Conservation (phyloP, 441 rosid species). For the Geranium incanum region DNA sequence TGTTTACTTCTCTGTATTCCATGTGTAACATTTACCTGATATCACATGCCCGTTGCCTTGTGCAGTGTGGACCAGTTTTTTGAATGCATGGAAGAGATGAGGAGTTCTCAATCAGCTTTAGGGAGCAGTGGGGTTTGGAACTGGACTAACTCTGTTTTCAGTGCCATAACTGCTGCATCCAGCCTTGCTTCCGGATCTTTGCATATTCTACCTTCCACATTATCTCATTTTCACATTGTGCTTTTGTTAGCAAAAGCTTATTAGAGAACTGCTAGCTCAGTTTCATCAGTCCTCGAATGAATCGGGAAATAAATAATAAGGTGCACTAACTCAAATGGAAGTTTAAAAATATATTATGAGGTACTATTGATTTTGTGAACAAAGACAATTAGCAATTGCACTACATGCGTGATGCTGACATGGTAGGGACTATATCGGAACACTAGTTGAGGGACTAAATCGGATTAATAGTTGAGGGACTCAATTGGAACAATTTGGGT, state of each 20-base stretch:
- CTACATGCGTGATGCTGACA: neutral
- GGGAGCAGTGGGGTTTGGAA: conserved; percentile 97
- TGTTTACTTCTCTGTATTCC: neutral
- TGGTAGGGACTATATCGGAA: neutral
- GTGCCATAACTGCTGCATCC: conserved; percentile 96
- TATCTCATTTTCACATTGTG: conserved; percentile 9
- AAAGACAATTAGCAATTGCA: neutral
- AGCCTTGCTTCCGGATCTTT: conserved; percentile 97
- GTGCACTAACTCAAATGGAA: neutral
- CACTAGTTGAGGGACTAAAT: no score
- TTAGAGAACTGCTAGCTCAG: neutral
- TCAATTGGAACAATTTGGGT: neutral
- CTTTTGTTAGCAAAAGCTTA: neutral
- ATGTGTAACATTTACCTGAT: conserved; percentile 14
- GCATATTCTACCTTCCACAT: conserved; percentile 26
- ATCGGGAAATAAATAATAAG: neutral
- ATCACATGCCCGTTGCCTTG: conserved; percentile 21
- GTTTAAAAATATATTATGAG: neutral
- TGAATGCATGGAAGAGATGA: conserved; percentile 91
- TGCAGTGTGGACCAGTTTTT: conserved; percentile 93
- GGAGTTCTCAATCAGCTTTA: conserved; percentile 75
- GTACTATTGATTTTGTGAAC: conserved; percentile 1
- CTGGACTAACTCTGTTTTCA: conserved; percentile 95
- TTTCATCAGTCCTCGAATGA: neutral
- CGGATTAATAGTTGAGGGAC: neutral